These are phyloP conservation scores for Paramarasmius palmivorus DNA, from an alignment of 1,284 basidiomycete species.

Conservation along the genomic window DNA sequence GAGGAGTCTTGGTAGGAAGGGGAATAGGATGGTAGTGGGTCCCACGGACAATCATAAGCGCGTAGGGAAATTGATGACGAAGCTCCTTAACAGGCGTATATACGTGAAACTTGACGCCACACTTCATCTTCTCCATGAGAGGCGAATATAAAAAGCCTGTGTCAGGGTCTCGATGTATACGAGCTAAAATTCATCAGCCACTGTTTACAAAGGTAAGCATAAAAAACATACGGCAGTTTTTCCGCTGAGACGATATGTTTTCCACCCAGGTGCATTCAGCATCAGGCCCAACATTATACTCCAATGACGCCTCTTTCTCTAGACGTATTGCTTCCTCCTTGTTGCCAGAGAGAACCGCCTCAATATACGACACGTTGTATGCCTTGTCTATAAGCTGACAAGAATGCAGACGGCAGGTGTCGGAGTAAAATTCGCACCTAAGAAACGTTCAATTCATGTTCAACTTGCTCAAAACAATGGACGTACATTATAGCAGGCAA, in stretches of 20 bases:
- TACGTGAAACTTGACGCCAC: constrained; percentile 12
- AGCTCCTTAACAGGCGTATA: constrained; percentile 19
- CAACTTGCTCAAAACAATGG: too few relatives aligned
- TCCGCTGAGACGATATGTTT: constrained; percentile 13
- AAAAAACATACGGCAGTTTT: constrained; percentile 20
- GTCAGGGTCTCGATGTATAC: background rate
- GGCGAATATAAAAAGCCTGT: constrained; percentile 12
- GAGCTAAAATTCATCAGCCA: background rate
- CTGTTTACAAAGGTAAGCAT: background rate
- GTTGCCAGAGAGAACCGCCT: constrained; percentile 22
- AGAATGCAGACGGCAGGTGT: too few relatives aligned
- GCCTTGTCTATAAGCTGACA: too few relatives aligned
- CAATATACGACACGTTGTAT: too few relatives aligned
- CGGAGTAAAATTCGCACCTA: too few relatives aligned
- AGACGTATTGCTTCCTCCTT: constrained; percentile 19
- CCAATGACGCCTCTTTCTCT: constrained; percentile 15
- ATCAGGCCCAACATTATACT: constrained; percentile 19
- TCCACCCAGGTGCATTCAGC: constrained; percentile 13
- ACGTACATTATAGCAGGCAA: too few relatives aligned
- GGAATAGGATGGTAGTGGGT: constrained; percentile 20
- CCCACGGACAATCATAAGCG: constrained; percentile 15
- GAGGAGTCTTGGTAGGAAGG: constrained; percentile 19
- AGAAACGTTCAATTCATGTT: too few relatives aligned
- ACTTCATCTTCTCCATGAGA: constrained; percentile 10
- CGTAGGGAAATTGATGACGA: constrained; percentile 14